Base-by-base conservation (phyloP, 1,284 basidiomycete species). In the Coniophora puteana region DNA sequence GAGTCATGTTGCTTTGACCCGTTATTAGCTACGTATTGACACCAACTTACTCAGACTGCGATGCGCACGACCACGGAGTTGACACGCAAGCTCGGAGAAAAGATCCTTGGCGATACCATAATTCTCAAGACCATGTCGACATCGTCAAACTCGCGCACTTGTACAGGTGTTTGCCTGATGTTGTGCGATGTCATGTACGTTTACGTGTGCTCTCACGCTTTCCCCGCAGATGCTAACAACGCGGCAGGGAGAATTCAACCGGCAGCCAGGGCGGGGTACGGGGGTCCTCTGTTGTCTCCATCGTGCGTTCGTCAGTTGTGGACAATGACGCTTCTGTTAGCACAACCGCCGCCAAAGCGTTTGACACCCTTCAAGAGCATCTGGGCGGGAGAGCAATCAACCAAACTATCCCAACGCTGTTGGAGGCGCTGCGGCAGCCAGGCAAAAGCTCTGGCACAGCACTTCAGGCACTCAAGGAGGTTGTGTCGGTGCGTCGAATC, bases 21-120 rank as follows among this genome's bases (percentile, higher is more conserved):
- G 12, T 17, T 16, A 27, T 27, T 50, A 18, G 34, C 23, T 27
- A 22, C n/a, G n/a, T n/a, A n/a, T n/a, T n/a, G n/a, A n/a, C n/a
- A n/a, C n/a, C 45, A 16, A 25, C 17, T 28, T 24, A 8, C 35
- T 27, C 8, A 91, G 89, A 94, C 86, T 25, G 89, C 90, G 14
- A 80, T 78, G n/a, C 76, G 91, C 31, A 95, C 92, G 3, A 78
- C 90, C 11, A 77, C 80, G 18, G 96, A 99, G 60, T 66, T 98
- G 2, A 96, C 92, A 60, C 86, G 89, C 64, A 99, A 98, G 67
- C 94, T 96, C 51, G 95, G 96, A 32, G 96, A 99, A 61, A 85
- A 87, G 46, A 85, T 97, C 45, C 61, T 99, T 38, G 83, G 80
- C 29, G 93, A 95, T 54, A 83, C 93, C 38, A 74, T 96, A 50